These are phyloP conservation scores for Sanghuangporus sanghuang DNA, from an alignment of 1,284 basidiomycete genomes.

Conservation along the genomic window DNA sequence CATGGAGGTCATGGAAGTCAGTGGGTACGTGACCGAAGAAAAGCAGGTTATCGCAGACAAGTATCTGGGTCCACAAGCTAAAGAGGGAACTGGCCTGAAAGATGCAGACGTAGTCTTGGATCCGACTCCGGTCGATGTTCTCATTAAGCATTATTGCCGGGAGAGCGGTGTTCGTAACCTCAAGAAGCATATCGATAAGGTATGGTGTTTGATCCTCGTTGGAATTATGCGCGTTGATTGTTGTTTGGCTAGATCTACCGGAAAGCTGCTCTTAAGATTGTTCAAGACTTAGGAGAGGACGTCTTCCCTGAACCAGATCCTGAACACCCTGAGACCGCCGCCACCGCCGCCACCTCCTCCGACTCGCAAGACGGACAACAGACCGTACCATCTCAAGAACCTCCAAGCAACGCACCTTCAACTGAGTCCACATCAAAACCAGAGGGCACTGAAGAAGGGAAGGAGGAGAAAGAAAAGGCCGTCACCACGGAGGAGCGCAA, in stretches of 20 bases:
- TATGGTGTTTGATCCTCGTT: slow-evolving; percentile 25
- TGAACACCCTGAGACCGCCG: slow-evolving; percentile 35
- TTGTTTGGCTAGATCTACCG: slow-evolving; percentile 75
- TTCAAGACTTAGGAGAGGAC: slow-evolving; percentile 88
- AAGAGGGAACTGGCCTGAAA: slow-evolving; percentile 85
- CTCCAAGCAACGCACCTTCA: slow-evolving; percentile 30
- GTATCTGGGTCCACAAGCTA: slow-evolving; percentile 94
- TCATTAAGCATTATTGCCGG: slow-evolving; percentile 96
- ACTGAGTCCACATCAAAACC: slow-evolving; percentile 21
- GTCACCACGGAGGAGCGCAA: slow-evolving; percentile 78
- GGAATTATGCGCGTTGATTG: background rate
- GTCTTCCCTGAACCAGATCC: slow-evolving; percentile 69
- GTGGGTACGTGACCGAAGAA: slow-evolving; percentile 95
- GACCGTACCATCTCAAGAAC: slow-evolving; percentile 32
- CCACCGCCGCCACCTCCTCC: slow-evolving; percentile 19
- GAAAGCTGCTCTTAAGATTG: slow-evolving; percentile 92
- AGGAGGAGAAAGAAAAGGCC: slow-evolving; percentile 33
- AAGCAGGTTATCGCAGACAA: slow-evolving; percentile 89
- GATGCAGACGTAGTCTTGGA: slow-evolving; percentile 78
- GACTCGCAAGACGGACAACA: slow-evolving; percentile 15
- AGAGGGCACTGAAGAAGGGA: slow-evolving; percentile 21
- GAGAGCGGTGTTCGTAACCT: slow-evolving; percentile 94
- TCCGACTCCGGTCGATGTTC: slow-evolving; percentile 75
- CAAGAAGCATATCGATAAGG: slow-evolving; percentile 97
- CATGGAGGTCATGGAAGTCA: slow-evolving; percentile 97